Conservation (phyloP, 331 rosid genomes). For the Acacia concinna region DNA sequence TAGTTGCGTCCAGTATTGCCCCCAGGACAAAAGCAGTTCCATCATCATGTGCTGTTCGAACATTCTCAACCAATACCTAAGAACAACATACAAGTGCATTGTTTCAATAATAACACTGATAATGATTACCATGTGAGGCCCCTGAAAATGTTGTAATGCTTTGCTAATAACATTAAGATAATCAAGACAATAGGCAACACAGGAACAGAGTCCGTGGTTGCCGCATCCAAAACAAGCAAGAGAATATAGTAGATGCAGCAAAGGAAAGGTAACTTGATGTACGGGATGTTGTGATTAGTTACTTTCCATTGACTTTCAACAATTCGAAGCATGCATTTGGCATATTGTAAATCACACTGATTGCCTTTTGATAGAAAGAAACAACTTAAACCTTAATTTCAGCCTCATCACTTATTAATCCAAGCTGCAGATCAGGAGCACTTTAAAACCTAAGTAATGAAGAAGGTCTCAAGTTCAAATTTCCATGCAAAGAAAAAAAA, state of each 20-base stretch:
- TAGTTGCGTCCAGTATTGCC: constrained; percentile 73
- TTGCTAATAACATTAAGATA: constrained; percentile 11
- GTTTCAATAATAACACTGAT: constrained; percentile 19
- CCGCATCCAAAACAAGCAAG: constrained; percentile 24
- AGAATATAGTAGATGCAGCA: constrained; percentile 18
- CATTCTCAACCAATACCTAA: constrained; percentile 79
- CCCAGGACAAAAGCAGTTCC: constrained; percentile 67
- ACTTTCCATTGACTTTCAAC: background rate
- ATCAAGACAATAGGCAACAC: constrained; percentile 11
- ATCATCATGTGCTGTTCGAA: constrained; percentile 69
- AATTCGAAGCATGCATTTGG: background rate
- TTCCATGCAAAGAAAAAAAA: background rate
- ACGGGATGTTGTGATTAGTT: background rate
- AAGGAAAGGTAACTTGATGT: constrained; percentile 3
- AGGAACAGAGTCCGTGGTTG: background rate
- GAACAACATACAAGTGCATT: constrained; percentile 27
- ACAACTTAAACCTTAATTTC: constrained; percentile 1
- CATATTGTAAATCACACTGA: background rate
- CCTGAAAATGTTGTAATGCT: constrained; percentile 23
- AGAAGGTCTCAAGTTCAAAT: constrained; percentile 1
- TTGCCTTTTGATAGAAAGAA: background rate
- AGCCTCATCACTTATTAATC: background rate
- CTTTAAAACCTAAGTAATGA: background rate
- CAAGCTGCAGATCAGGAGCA: constrained; percentile 17
- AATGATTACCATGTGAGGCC: constrained; percentile 19